These are phyloP conservation scores for Flammula alnicola DNA, from an alignment of 1,284 basidiomycete genomes.

Conservation along the genomic window DNA sequence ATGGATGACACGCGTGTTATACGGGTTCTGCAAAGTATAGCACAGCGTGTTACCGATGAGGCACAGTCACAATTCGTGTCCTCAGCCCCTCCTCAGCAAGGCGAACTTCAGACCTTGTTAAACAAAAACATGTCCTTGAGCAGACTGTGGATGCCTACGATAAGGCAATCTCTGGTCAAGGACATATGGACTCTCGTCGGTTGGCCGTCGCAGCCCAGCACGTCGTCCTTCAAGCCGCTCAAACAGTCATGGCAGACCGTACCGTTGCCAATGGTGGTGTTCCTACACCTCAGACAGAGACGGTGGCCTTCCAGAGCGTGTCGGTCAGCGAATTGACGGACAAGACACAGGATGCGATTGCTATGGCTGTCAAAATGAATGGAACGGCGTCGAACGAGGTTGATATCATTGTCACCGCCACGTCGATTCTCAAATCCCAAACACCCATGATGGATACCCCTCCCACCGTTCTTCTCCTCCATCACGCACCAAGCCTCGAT, in stretches of 20 bases:
- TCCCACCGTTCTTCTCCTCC: conserved; percentile 13
- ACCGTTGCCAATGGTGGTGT: conserved; percentile 40
- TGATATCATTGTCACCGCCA: conserved; percentile 69
- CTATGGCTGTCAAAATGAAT: conserved; percentile 67
- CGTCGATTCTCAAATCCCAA: conserved; percentile 54
- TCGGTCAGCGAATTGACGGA: conserved; percentile 79
- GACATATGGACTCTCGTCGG: conserved; percentile 46
- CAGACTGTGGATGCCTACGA: conserved; percentile 78
- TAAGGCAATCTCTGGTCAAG: conserved; percentile 61
- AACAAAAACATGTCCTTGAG: conserved; percentile 80
- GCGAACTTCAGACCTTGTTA: conserved; percentile 69
- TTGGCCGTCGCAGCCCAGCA: conserved; percentile 75
- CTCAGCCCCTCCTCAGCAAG: conserved; percentile 51
- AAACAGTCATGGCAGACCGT: conserved; percentile 50
- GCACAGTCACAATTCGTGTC: conserved; percentile 67
- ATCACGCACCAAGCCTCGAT: conserved; percentile 17
- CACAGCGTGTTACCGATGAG: conserved; percentile 75
- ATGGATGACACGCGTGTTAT: conserved; percentile 61
- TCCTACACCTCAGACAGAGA: conserved; percentile 39
- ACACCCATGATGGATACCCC: conserved; percentile 29
- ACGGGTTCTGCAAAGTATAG: conserved; percentile 74
- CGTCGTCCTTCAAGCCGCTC: conserved; percentile 78
- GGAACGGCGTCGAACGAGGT: conserved; percentile 66
- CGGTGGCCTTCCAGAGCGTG: conserved; percentile 56
- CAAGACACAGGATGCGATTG: conserved; percentile 75